phyloP scores from a whole-genome alignment of 371 early-diverging fungal genomes.

The Smittium culicis region DNA sequence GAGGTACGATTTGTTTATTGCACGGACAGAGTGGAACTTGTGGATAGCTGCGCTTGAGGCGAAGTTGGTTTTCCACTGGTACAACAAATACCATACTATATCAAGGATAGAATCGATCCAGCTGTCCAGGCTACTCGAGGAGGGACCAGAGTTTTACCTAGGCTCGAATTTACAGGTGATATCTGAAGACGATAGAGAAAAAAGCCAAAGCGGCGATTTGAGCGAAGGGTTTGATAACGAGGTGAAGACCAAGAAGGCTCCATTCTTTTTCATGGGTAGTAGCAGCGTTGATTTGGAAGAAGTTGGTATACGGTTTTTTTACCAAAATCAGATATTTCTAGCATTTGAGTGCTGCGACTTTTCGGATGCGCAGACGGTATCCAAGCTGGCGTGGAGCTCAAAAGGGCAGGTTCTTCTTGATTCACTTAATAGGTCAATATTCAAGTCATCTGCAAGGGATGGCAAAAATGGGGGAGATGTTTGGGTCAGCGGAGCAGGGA shows the following conservation, averaged over 20 bases:
- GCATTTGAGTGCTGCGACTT: constrained; percentile 31
- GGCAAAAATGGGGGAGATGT: background rate
- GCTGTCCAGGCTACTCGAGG: too few relatives aligned
- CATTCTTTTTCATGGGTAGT: background rate
- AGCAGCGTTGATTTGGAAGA: background rate
- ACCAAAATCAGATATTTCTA: constrained; percentile 26
- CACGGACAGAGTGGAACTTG: constrained; percentile 37
- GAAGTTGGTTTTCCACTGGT: constrained; percentile 32
- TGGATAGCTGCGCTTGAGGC: constrained; percentile 37
- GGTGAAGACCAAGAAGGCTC: background rate
- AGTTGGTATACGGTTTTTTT: constrained; percentile 27
- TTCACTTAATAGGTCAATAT: constrained; percentile 25
- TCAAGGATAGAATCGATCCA: too few relatives aligned
- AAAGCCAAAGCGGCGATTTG: background rate
- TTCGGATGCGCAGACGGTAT: constrained; percentile 21
- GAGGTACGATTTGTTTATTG: constrained; percentile 37
- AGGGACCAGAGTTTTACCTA: constrained; percentile 26
- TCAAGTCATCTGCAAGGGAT: background rate
- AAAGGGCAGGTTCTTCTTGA: constrained; percentile 25
- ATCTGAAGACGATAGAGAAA: constrained; percentile 8
- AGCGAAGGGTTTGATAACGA: constrained; percentile 24
- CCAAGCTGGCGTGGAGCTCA: constrained; percentile 31
- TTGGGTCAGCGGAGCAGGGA: background rate
- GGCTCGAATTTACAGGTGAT: too few relatives aligned
- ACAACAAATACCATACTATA: constrained; percentile 26